Percentiles rank a stretch among this genome's conserved stretches.
Conservation (phyloP, 164 flowering plant species). For the Brasenia schreberi region DNA sequence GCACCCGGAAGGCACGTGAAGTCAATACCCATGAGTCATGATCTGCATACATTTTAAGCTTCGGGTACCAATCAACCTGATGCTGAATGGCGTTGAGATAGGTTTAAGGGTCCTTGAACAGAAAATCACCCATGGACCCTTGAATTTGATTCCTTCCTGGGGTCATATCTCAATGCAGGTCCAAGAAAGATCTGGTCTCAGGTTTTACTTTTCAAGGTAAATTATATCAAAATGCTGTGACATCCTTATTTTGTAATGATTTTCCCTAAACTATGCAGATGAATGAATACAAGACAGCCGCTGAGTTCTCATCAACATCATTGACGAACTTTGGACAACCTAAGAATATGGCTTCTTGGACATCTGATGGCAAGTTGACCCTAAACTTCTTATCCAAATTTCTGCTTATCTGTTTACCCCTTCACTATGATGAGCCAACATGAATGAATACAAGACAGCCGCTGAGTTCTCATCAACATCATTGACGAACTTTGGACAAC, state of each 20-base stretch:
- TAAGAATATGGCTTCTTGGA: not conserved
- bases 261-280: conserved; percentile 16
- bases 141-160: not conserved
- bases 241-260: not conserved
- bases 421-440: too few relatives aligned
- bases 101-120: too few relatives aligned
- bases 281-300: conserved; percentile 40
- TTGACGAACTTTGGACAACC: conserved; percentile 17
- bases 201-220: too few relatives aligned
- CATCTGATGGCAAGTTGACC: not conserved
- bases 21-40: too few relatives aligned
- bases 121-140: too few relatives aligned
- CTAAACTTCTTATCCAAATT: not conserved
- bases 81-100: too few relatives aligned
- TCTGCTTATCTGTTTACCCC: not conserved
- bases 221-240: not conserved
- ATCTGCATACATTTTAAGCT: too few relatives aligned
- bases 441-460: conserved; percentile 37
- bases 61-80: too few relatives aligned
- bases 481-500: conserved; percentile 17
- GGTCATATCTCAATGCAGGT: not conserved
- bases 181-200: too few relatives aligned
- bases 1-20: too few relatives aligned
- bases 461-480: conserved; percentile 37
- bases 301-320: conserved; percentile 36